phyloP scores from a whole-genome alignment of 192 early-diverging fungal species.

The Rhizoclosmatium globosum region DNA sequence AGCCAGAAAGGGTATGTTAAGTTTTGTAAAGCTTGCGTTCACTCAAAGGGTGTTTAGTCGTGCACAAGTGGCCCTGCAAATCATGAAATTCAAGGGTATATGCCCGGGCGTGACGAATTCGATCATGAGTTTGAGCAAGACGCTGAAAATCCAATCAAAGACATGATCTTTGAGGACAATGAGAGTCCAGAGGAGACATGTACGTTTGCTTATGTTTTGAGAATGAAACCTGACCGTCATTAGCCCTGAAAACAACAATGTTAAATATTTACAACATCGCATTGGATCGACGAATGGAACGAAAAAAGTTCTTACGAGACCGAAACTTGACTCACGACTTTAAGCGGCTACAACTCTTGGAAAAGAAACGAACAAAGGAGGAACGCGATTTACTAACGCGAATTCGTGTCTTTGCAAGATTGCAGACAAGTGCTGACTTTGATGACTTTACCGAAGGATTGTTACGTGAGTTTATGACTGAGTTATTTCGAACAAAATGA shows the following conservation, averaged over 20 bases:
- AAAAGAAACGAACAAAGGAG: constrained; percentile 86
- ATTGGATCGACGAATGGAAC: constrained; percentile 80
- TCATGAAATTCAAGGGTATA: constrained; percentile 97
- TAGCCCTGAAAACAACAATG: constrained; percentile 87
- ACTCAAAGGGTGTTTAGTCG: constrained; percentile 56
- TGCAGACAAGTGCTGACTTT: constrained; percentile 85
- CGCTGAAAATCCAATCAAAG: constrained; percentile 91
- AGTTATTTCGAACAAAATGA: neutral
- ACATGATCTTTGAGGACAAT: constrained; percentile 89
- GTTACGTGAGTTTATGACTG: constrained; percentile 50
- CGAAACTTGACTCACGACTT: constrained; percentile 67
- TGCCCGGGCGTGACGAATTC: constrained; percentile 96
- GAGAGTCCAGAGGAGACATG: constrained; percentile 86
- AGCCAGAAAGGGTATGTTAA: constrained; percentile 26
- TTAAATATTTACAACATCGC: constrained; percentile 93
- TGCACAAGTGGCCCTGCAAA: constrained; percentile 87
- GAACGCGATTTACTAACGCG: constrained; percentile 86
- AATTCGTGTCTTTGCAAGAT: constrained; percentile 85
- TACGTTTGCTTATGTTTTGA: constrained; percentile 38
- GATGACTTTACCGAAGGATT: constrained; percentile 79
- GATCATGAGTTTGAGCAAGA: constrained; percentile 97
- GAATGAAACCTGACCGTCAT: neutral
- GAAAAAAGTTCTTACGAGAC: constrained; percentile 92
- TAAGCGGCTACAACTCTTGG: constrained; percentile 60
- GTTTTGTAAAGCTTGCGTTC: constrained; percentile 10